Percentiles rank a stretch among this genome's conserved stretches.
These are phyloP conservation scores for Trichoderma asperelloides DNA, from an alignment of 495 filamentous ascomycete species.

Conservation along the genomic window DNA sequence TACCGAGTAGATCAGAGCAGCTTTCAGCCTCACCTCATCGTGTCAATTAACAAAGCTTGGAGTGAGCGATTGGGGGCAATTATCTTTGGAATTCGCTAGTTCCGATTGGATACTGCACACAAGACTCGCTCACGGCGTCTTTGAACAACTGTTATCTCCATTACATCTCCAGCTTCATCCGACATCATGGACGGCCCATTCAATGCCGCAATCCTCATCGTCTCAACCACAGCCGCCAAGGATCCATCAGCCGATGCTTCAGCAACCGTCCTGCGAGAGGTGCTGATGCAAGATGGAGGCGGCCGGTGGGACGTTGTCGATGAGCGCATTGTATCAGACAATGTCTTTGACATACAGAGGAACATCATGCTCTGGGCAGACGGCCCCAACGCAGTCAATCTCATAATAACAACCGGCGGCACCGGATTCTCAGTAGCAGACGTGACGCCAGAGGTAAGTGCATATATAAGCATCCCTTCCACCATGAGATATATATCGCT, in stretches of 20 bases:
- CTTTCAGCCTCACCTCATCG: too few species aligned
- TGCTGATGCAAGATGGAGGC: constrained; percentile 54
- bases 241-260: constrained; percentile 75
- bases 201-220: constrained; percentile 67
- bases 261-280: constrained; percentile 50
- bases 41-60: too few species aligned
- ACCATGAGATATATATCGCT: neutral
- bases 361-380: constrained; percentile 64
- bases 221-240: constrained; percentile 85
- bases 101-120: neutral
- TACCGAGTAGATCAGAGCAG: too few species aligned
- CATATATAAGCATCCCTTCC: neutral
- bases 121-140: neutral
- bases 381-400: constrained; percentile 50
- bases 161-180: neutral
- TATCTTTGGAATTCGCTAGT: too few species aligned
- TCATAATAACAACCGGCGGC: constrained; percentile 83
- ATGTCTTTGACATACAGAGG: constrained; percentile 61
- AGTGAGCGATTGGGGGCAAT: too few species aligned
- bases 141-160: constrained; percentile 10
- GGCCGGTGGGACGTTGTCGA: constrained; percentile 60
- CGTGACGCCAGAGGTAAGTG: constrained; percentile 75
- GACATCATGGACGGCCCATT: constrained; percentile 24
- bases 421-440: constrained; percentile 92
- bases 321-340: constrained; percentile 74